These are phyloP conservation scores for Stellera chamaejasme DNA, from an alignment of 345 rosid species.

Conservation along the genomic window DNA sequence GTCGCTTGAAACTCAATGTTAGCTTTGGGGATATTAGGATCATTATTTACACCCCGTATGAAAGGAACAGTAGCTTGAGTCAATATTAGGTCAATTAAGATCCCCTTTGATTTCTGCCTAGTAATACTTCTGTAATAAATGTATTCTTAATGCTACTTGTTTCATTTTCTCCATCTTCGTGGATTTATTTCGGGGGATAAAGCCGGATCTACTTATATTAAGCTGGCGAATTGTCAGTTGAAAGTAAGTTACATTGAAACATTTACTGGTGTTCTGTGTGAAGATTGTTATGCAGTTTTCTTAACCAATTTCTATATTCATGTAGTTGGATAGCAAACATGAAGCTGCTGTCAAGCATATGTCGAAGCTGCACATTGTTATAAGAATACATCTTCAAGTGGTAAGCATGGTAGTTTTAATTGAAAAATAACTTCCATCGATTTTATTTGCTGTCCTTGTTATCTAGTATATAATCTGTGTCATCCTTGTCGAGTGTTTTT, in stretches of 20 bases:
- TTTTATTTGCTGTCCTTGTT: not conserved
- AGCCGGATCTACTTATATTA: constrained; percentile 52
- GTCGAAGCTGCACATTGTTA: constrained; percentile 70
- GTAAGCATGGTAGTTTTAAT: constrained; percentile 21
- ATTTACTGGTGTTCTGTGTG: not conserved
- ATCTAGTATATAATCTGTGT: not conserved
- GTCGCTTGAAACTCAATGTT: too few relatives aligned
- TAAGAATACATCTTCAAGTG: constrained; percentile 47
- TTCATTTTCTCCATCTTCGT: not conserved
- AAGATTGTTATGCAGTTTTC: not conserved
- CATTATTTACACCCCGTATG: not conserved
- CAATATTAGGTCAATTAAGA: not conserved
- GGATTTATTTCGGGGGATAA: constrained; percentile 48
- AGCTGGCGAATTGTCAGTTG: constrained; percentile 49
- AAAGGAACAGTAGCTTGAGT: too few relatives aligned
- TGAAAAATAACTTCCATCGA: too few relatives aligned
- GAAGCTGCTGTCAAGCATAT: constrained; percentile 66
- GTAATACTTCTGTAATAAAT: not conserved
- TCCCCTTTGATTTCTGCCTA: not conserved
- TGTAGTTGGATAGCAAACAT: constrained; percentile 64
- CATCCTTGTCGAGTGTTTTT: too few relatives aligned
- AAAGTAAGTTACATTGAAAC: constrained; percentile 26
- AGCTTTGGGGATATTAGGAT: not conserved
- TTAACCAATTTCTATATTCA: constrained; percentile 16
- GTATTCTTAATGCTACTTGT: not conserved